Evolutionary conservation across 768 basidiomycete species (phyloP).

Genomic region (Tubosaeta brunneosetosa): DNA sequence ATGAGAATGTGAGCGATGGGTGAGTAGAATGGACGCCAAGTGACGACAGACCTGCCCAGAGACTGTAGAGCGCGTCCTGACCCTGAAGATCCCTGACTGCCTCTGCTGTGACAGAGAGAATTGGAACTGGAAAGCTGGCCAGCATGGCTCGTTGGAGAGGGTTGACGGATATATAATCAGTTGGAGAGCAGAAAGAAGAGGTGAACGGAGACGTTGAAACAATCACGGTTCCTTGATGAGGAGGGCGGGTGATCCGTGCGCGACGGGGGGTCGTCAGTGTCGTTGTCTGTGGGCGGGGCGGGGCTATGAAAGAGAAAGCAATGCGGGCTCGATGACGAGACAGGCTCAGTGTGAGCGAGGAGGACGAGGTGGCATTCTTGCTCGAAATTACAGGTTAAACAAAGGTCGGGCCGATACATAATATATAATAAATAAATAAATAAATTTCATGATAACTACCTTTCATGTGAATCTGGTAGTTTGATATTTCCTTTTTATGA

Average conservation of each 20-base stretch:
- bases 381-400: conserved; percentile 19
- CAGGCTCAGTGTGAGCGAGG: conserved; percentile 10
- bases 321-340: background rate
- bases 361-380: conserved; percentile 13
- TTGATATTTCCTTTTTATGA: background rate
- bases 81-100: conserved; percentile 66
- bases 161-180: conserved; percentile 16
- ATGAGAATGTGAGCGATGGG: conserved; percentile 8
- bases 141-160: conserved; percentile 37
- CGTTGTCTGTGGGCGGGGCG: background rate
- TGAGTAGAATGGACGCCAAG: background rate
- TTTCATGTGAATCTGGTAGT: background rate
- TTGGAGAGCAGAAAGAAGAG: conserved; percentile 11
- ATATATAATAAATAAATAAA: background rate
- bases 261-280: conserved; percentile 1
- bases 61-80: conserved; percentile 56
- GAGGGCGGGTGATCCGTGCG: conserved; percentile 20
- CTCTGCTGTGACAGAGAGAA: conserved; percentile 62
- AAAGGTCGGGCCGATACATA: conserved; percentile 17
- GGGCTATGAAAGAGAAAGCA: background rate
- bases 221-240: conserved; percentile 27
- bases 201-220: conserved; percentile 12
- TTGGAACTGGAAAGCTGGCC: conserved; percentile 52
- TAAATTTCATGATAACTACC: background rate
- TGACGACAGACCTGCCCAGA: conserved; percentile 61